Base-by-base conservation (phyloP, 148 eudicot species). In the Chenopodium suecicum region DNA sequence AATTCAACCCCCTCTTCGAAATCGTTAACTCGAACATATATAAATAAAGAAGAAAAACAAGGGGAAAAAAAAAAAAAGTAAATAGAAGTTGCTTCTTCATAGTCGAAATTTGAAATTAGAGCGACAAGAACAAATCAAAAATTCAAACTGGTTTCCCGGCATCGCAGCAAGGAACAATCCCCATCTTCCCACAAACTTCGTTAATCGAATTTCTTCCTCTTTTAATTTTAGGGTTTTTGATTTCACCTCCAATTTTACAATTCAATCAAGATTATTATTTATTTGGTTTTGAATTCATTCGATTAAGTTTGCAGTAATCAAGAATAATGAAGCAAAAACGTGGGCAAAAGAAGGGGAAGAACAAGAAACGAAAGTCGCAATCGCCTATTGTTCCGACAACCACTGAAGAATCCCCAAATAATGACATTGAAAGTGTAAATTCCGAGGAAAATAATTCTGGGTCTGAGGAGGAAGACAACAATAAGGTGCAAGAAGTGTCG, bases 241-340 rank as follows among this genome's bases (percentile, higher is more conserved):
- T 60, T 60, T 60, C 23, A 7, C 22, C 23, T 8, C 23, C 23
- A 60, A 62, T 62, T 62, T 62, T 62, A 5, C 6, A 20, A 62
- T 7, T 20, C 65, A 62, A 62, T 22, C 7, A 8, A 37, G 41
- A 37, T 37, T 34, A 2, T 4, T 37, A 37, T 37, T 4, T 37
- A 37, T 37, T 37, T 37, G 41, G 41, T 37, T 37, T 72, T 72
- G 44, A 70, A 22, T 34, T 32, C 12, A 5, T n/a, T 70, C n/a
- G 52, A 29, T 58, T 34, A 37, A 71, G 10, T 73, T 46, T 72
- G 16, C 22, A 20, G 41, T 68, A n/a, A 71, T 84, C 19, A 29
- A 75, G 56, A 47, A 73, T 52, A 63, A 96, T 96, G 99, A 96
- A 96, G 88, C 94, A 97, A 84, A 92, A 86, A 71, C 97, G 92